Evolutionary conservation across 208 protist genomes (phyloP).

Genomic region (Lotmaria passim): DNA sequence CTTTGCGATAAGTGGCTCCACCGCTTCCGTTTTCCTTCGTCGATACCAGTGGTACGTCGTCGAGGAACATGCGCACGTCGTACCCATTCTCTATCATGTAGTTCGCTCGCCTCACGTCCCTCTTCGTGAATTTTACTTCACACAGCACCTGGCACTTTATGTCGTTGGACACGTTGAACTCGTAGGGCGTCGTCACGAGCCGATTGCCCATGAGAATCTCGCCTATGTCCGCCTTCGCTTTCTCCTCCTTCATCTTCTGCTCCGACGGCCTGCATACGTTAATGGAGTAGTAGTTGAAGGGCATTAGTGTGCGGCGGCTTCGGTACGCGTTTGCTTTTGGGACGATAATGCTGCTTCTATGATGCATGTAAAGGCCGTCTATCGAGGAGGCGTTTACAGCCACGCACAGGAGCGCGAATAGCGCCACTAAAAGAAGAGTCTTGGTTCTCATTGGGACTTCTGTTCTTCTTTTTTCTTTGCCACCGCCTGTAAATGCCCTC

Average conservation of each 20-base stretch:
- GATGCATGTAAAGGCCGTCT: constrained; percentile 20
- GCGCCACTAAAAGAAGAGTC: not conserved
- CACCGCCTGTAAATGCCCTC: too few species aligned
- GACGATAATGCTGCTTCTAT: constrained; percentile 8
- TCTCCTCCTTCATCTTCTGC: constrained; percentile 32
- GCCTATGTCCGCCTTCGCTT: constrained; percentile 90
- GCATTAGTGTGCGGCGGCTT: constrained; percentile 85
- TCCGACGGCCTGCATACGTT: constrained; percentile 80
- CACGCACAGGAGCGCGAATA: constrained; percentile 23
- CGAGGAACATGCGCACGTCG: constrained; percentile 70
- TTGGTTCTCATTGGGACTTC: not conserved
- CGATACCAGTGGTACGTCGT: constrained; percentile 58
- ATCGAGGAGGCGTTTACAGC: not conserved
- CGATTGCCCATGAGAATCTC: constrained; percentile 94
- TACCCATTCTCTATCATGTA: constrained; percentile 64
- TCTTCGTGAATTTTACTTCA: constrained; percentile 18
- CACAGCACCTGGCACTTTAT: constrained; percentile 50
- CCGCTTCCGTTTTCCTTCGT: not conserved
- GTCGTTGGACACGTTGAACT: constrained; percentile 43
- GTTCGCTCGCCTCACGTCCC: constrained; percentile 30
- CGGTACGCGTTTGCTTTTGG: constrained; percentile 92
- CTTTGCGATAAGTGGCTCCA: constrained; percentile 20
- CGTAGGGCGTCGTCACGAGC: constrained; percentile 93
- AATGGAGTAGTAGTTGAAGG: constrained; percentile 94
- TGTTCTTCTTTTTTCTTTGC: too few species aligned